Base-by-base conservation (phyloP, 2,329 filamentous ascomycete genomes). In the Coniella lustricola region DNA sequence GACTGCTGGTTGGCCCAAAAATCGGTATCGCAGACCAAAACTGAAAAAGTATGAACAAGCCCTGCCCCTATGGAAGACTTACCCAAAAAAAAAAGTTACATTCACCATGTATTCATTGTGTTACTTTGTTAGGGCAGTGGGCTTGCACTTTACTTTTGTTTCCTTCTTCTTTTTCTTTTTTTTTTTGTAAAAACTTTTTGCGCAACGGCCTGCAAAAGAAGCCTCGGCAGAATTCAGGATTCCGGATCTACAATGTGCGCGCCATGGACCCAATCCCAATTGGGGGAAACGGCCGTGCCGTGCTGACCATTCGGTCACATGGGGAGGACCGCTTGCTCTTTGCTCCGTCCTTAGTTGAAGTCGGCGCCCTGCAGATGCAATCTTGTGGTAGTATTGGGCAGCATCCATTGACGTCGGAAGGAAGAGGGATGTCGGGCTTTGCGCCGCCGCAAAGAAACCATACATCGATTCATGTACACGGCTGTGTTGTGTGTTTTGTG, bases 1-100 rank as follows among this genome's bases (percentile, higher is more conserved):
- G 10, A 29, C 33, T 14, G 37, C 25, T 39, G 47, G 47, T 52
- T 52, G 50, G 44, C 37, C 44, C 44, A 44, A 47, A 52, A 52
- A 18, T 47, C 31, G 34, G 32, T 18, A 37, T 42, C 17, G 43
- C 9, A 44, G 18, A 8, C n/a, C 7, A 8, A 16, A n/a, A n/a
- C n/a, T n/a, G n/a, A n/a, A n/a, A n/a, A n/a, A n/a, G n/a, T n/a
- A n/a, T n/a, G n/a, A n/a, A n/a, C n/a, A n/a, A n/a, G n/a, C n/a
- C n/a, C n/a, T n/a, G n/a, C n/a, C n/a, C n/a, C n/a, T n/a, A n/a
- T n/a, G n/a, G n/a, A n/a, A n/a, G n/a, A n/a, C n/a, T n/a, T n/a
- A n/a, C n/a, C n/a, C n/a, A n/a, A n/a, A n/a, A n/a, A n/a, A n/a
- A n/a, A n/a, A n/a, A n/a, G n/a, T n/a, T n/a, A n/a, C n/a, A 17